Percentiles rank a stretch among this genome's conserved stretches.
Conservation (phyloP, 768 basidiomycete species). For the Leccinum olivaceopallidum region DNA sequence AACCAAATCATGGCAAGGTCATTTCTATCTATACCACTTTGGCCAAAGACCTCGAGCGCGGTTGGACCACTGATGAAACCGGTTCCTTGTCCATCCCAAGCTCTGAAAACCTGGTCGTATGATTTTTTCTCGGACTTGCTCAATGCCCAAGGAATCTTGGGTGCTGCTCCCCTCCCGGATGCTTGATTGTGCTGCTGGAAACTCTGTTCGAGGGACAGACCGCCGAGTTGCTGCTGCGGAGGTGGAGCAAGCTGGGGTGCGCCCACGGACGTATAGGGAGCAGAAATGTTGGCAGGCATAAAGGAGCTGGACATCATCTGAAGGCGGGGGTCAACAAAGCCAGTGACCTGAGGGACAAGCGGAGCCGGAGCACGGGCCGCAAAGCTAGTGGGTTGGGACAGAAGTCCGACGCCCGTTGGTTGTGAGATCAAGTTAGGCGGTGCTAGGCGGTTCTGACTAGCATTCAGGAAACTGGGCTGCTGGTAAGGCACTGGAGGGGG, state of each 20-base stretch:
- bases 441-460: constrained; percentile 49
- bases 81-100: constrained; percentile 83
- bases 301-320: constrained; percentile 91
- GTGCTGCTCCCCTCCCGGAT: constrained; percentile 61
- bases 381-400: constrained; percentile 46
- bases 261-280: constrained; percentile 59
- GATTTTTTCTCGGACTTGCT: constrained; percentile 92
- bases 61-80: constrained; percentile 87
- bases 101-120: constrained; percentile 94
- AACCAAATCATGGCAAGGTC: constrained; percentile 94
- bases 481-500: constrained; percentile 38
- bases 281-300: constrained; percentile 73
- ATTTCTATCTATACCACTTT: constrained; percentile 85
- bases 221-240: constrained; percentile 54
- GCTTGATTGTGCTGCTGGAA: constrained; percentile 87
- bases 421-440: constrained; percentile 17
- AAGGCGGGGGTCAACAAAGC: constrained; percentile 79
- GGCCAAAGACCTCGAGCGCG: constrained; percentile 91
- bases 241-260: constrained; percentile 60
- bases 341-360: constrained; percentile 74
- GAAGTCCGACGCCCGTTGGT: constrained; percentile 27
- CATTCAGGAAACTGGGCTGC: constrained; percentile 52
- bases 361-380: constrained; percentile 42
- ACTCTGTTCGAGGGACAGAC: constrained; percentile 71
- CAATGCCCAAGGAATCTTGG: constrained; percentile 83